Conservation (phyloP, 768 basidiomycete genomes). For the Amanita inopinata region DNA sequence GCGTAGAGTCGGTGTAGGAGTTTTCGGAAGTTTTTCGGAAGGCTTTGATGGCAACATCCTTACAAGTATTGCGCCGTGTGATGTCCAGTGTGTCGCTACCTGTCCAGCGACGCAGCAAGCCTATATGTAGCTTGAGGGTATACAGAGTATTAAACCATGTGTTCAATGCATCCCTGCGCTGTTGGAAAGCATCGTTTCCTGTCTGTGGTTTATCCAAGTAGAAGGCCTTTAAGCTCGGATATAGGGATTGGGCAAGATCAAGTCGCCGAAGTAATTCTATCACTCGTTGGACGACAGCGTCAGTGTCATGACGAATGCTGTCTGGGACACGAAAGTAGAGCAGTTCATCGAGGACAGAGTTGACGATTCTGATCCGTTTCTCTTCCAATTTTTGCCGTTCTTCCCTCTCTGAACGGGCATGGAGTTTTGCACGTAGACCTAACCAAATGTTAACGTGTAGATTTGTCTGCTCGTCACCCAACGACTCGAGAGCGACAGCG, state of each 20-base stretch:
- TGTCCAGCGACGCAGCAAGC: conserved; percentile 84
- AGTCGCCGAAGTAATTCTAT: conserved; percentile 60
- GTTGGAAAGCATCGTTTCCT: conserved; percentile 54
- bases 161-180: conserved; percentile 81
- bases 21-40: conserved; percentile 17
- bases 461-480: conserved; percentile 60
- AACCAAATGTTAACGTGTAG: conserved; percentile 75
- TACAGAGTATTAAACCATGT: conserved; percentile 87
- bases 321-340: conserved; percentile 57
- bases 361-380: conserved; percentile 69
- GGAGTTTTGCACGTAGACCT: conserved; percentile 79
- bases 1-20: conserved; percentile 16
- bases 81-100: conserved; percentile 88
- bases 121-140: conserved; percentile 76
- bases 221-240: conserved; percentile 77
- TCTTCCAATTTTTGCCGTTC: conserved; percentile 80
- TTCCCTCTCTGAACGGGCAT: conserved; percentile 71
- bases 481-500: conserved; percentile 63
- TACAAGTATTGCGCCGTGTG: conserved; percentile 63
- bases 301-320: conserved; percentile 24
- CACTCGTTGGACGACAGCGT: conserved; percentile 52
- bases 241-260: conserved; percentile 77
- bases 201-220: conserved; percentile 69
- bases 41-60: conserved; percentile 39
- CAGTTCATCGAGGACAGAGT: conserved; percentile 78